Conservation (phyloP, 345 rosid species). For the Bruguiera gymnorhiza region DNA sequence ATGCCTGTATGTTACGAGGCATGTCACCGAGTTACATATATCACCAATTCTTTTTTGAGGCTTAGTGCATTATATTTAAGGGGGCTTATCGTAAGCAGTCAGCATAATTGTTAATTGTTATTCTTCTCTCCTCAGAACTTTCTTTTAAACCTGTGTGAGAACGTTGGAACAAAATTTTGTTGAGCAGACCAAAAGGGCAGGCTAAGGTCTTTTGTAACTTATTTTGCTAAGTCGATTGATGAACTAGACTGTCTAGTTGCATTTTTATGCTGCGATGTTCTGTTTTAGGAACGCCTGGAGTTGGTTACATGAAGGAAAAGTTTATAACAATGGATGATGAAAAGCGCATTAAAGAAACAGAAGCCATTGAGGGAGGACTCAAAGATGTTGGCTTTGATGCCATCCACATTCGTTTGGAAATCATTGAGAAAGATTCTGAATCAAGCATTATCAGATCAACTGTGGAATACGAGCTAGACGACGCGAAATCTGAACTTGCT, state of each 20-base stretch:
- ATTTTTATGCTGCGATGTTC: not conserved
- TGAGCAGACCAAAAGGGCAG: no score
- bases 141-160: no score
- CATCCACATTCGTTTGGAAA: slow-evolving; percentile 21
- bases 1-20: no score
- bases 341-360: slow-evolving; percentile 36
- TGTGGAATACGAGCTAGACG: slow-evolving; percentile 33
- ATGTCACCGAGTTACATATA: no score
- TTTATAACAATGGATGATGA: slow-evolving; percentile 31
- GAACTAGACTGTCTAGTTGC: not conserved
- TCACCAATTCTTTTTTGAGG: no score
- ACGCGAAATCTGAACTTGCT: slow-evolving; percentile 19
- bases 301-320: slow-evolving; percentile 30
- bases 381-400: slow-evolving; percentile 28
- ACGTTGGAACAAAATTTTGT: no score
- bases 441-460: slow-evolving; percentile 26
- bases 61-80: no score
- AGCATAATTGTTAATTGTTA: no score
- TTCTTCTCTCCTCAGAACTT: no score
- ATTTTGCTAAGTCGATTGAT: no score
- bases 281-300: slow-evolving; percentile 27
- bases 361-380: slow-evolving; percentile 32
- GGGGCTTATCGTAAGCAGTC: no score
- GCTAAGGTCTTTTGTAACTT: no score
- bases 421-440: slow-evolving; percentile 35